Evolutionary conservation across 805 yeast genomes (phyloP), one percentile per base, ranked within the genome.

Genomic region (Sugiyamaella valdiviana): DNA sequence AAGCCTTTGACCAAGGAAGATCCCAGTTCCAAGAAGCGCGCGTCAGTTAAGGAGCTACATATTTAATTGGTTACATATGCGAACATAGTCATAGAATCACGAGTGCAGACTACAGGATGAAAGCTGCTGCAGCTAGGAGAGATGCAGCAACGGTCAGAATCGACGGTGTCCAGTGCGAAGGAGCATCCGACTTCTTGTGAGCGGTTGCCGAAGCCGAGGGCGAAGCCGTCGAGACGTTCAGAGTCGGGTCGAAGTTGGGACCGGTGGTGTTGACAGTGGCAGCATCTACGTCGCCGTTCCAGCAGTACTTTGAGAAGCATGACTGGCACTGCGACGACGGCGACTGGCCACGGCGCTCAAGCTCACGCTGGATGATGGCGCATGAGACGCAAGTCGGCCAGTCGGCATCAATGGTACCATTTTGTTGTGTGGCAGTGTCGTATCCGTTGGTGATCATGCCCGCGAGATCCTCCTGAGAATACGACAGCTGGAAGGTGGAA

Each of bases 351-450:
- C 72, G 66, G 61, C 89, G 74, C 67, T 86, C 93, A 61, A 82
- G 81, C 38, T 83, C 78, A 63, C 95, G 79, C 68, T 86, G 82
- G 50, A 86, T 73, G 41, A 87, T 76, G 7, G 95, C 95, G 72
- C 95, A 87, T 2, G 85, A 85, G 43, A 87, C 74, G 70, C 95
- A 87, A 5, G 80, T 75, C 38, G 77, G 69, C 82, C 85, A 87
- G 37, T 83, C 80, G 3, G 68, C 62, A 55, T 85, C 95, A 20
- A 81, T 60, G 12, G 95, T 82, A 20, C 77, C 66, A 62, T 85
- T 86, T 49, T 73, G 71, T 60, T 83, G 76, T 1, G 90, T 72
- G 10, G 82, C 76, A 12, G 77, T 74, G 57, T 84, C 86, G 61
- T 79, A 84, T 7, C 95, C 95, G 63, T 88, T 88, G 56, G 72